phyloP scores from a whole-genome alignment of 2,329 filamentous ascomycete species.

The Colletotrichum karsti region DNA sequence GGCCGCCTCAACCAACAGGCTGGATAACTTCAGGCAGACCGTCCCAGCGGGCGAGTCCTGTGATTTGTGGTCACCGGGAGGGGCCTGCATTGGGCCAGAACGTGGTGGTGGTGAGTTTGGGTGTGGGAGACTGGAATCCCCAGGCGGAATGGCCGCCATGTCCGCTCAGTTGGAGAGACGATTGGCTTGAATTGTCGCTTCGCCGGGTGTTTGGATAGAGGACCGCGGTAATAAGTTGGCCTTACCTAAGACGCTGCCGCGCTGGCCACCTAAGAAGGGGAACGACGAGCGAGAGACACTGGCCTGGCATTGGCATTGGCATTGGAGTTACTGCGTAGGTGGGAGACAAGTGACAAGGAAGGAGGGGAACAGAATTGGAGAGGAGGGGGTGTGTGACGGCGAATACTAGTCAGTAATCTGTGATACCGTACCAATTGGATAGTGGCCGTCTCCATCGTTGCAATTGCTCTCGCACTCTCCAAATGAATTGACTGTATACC shows the following conservation, averaged over 20 bases:
- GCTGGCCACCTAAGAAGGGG: background rate
- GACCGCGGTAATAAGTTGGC: background rate
- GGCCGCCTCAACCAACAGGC: constrained; percentile 12
- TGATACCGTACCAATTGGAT: background rate
- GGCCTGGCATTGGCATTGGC: no score
- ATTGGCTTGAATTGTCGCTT: constrained; percentile 19
- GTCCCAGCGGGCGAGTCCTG: constrained; percentile 17
- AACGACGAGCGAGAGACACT: no score
- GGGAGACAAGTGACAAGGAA: background rate
- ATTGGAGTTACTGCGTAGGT: background rate
- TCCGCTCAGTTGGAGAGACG: background rate
- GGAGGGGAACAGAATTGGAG: background rate
- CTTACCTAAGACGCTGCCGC: background rate
- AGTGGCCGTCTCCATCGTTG: constrained; percentile 14
- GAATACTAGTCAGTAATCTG: background rate
- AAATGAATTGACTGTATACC: constrained; percentile 2
- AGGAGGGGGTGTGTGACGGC: background rate
- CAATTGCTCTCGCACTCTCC: constrained; percentile 13
- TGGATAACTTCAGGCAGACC: constrained; percentile 16
- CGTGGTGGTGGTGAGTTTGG: background rate
- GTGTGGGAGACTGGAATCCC: background rate
- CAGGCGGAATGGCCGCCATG: background rate
- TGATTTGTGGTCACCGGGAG: constrained; percentile 25
- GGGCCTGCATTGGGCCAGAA: constrained; percentile 20
- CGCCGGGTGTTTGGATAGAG: background rate